Evolutionary conservation across 2,329 filamentous ascomycete genomes (phyloP).

Genomic region (Colletotrichum paranaense): DNA sequence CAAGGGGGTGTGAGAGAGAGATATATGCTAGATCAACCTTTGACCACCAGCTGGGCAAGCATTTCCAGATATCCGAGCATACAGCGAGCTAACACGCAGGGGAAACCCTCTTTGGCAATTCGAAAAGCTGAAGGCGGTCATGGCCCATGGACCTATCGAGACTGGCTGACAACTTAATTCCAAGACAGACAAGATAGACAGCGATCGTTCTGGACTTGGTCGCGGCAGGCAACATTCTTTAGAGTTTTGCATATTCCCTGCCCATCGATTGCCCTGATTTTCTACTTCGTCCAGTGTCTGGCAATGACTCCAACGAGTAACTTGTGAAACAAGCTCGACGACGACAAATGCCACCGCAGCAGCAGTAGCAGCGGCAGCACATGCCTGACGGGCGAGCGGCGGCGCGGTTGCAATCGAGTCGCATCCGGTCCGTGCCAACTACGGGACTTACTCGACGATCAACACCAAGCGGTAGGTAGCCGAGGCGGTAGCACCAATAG

Average conservation of each 20-base stretch:
- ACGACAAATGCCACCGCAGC: conserved; percentile 14
- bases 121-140: neutral
- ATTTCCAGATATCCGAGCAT: neutral
- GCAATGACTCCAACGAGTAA: neutral
- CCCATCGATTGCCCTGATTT: neutral
- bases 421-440: conserved; percentile 25
- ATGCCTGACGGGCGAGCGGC: conserved; percentile 4
- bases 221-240: neutral
- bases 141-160: neutral
- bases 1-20: neutral
- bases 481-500: neutral
- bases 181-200: neutral
- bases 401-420: conserved; percentile 26
- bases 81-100: neutral
- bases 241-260: neutral
- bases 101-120: neutral
- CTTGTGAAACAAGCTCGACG: conserved; percentile 16
- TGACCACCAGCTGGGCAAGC: conserved; percentile 3
- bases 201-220: neutral
- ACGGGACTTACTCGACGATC: conserved; percentile 32
- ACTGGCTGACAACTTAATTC: neutral
- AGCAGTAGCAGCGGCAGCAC: conserved; percentile 1
- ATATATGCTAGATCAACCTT: too few species aligned
- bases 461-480: too few species aligned
- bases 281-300: conserved; percentile 10